Percentiles rank a stretch among this genome's conserved stretches.
Conservation (phyloP, 2,329 filamentous ascomycete species). For the Pleomassaria siparia region DNA sequence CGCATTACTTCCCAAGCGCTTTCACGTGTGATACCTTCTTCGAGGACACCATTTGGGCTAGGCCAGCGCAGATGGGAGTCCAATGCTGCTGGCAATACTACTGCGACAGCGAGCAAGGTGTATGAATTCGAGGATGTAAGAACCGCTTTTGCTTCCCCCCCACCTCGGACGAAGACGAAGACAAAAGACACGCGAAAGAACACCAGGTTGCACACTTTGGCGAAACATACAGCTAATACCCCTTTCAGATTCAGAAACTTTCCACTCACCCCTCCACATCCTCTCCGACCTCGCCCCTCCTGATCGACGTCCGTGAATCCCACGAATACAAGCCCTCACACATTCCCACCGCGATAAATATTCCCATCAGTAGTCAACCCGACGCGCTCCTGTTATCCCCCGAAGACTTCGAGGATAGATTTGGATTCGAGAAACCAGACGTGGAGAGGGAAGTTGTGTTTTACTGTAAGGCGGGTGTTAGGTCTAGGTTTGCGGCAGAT, state of each 20-base stretch:
- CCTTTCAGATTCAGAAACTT: slow-evolving; percentile 37
- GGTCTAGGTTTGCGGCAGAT: slow-evolving; percentile 74
- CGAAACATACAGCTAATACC: slow-evolving; percentile 1
- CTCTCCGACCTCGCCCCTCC: slow-evolving; percentile 18
- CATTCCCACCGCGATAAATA: slow-evolving; percentile 80
- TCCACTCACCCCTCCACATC: slow-evolving; percentile 26
- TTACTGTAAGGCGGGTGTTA: slow-evolving; percentile 90
- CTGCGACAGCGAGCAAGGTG: slow-evolving; percentile 27
- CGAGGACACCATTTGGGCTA: neutral
- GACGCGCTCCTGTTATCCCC: slow-evolving; percentile 75
- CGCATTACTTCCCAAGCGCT: neutral
- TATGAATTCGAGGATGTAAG: slow-evolving; percentile 38
- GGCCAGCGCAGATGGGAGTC: slow-evolving; percentile 36
- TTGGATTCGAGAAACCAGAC: slow-evolving; percentile 72
- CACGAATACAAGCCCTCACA: slow-evolving; percentile 62
- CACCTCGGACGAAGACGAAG: neutral
- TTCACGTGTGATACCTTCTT: neutral
- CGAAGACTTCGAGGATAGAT: slow-evolving; percentile 80
- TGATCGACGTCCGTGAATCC: slow-evolving; percentile 70
- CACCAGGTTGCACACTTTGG: neutral
- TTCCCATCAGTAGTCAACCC: slow-evolving; percentile 75
- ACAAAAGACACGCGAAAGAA: too few species aligned
- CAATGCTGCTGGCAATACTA: slow-evolving; percentile 12
- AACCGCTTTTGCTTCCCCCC: neutral
- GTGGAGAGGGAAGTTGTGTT: slow-evolving; percentile 67